phyloP scores from a whole-genome alignment of 805 yeast genomes.

The Barnettozyma botsteinii region DNA sequence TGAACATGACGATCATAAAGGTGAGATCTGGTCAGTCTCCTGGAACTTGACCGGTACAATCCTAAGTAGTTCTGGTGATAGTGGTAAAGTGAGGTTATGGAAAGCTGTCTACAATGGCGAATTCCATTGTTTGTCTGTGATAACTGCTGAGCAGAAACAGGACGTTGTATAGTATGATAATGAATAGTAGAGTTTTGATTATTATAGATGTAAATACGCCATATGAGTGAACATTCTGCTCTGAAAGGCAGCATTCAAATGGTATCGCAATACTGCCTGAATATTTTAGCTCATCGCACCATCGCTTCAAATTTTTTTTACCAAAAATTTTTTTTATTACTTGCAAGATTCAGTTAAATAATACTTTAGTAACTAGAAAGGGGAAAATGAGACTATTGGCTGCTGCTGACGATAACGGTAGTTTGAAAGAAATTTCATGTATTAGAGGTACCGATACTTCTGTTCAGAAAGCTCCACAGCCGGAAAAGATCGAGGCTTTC shows the following conservation, averaged over 20 bases:
- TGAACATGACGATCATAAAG: constrained; percentile 68
- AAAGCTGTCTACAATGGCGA: constrained; percentile 79
- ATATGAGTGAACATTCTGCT: too few species aligned
- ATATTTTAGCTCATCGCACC: not conserved
- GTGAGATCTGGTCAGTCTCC: constrained; percentile 93
- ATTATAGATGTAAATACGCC: too few species aligned
- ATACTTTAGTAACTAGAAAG: too few species aligned
- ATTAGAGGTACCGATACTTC: constrained; percentile 76
- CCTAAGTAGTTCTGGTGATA: constrained; percentile 91
- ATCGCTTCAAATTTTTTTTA: too few species aligned
- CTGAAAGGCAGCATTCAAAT: too few species aligned
- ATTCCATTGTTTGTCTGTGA: constrained; percentile 88
- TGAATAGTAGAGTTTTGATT: too few species aligned
- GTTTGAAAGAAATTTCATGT: constrained; percentile 47
- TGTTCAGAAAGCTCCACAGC: constrained; percentile 56
- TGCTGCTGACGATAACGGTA: constrained; percentile 48
- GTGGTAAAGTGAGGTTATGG: constrained; percentile 89
- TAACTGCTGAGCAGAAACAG: constrained; percentile 46
- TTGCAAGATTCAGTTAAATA: too few species aligned
- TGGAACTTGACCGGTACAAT: constrained; percentile 96
- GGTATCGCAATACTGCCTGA: not conserved
- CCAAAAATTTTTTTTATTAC: too few species aligned
- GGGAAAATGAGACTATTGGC: constrained; percentile 57
- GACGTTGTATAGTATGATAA: not conserved
- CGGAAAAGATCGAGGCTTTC: constrained; percentile 45